Evolutionary conservation across 2,329 filamentous ascomycete genomes (phyloP).

Genomic region (Dactylellina sp.): DNA sequence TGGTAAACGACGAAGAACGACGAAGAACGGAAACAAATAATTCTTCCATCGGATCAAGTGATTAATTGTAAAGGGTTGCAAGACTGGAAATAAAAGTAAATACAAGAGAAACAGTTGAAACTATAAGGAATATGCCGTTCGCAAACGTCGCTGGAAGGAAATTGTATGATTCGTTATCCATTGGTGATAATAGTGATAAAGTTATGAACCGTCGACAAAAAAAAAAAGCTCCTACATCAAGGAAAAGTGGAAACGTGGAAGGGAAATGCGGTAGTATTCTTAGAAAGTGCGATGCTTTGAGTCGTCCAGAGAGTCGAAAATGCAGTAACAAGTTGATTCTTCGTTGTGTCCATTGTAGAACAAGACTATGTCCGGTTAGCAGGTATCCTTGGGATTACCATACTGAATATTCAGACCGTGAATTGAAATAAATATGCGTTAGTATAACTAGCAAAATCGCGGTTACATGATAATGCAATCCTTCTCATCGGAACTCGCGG

Average conservation of each 20-base stretch:
- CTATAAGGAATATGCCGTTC: slow-evolving; percentile 12
- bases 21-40: background rate
- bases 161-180: slow-evolving; percentile 24
- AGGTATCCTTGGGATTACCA: background rate
- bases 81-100: slow-evolving; percentile 17
- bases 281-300: slow-evolving; percentile 12
- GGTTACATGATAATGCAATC: slow-evolving; percentile 54
- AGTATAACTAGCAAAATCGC: background rate
- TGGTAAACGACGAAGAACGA: background rate
- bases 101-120: slow-evolving; percentile 9
- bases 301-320: slow-evolving; percentile 17
- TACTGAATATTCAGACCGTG: background rate
- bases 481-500: slow-evolving; percentile 36
- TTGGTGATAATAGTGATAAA: slow-evolving; percentile 5
- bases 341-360: background rate
- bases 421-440: background rate
- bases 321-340: slow-evolving; percentile 7
- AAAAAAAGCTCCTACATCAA: slow-evolving; percentile 23
- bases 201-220: background rate
- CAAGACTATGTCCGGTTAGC: background rate
- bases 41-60: background rate
- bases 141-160: slow-evolving; percentile 12
- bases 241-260: background rate
- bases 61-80: background rate
- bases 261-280: background rate